A percentile compares a stretch with the other conserved stretches of the same genome.
These are phyloP conservation scores for Vararia minispora DNA, from an alignment of 768 basidiomycete genomes.

Conservation along the genomic window DNA sequence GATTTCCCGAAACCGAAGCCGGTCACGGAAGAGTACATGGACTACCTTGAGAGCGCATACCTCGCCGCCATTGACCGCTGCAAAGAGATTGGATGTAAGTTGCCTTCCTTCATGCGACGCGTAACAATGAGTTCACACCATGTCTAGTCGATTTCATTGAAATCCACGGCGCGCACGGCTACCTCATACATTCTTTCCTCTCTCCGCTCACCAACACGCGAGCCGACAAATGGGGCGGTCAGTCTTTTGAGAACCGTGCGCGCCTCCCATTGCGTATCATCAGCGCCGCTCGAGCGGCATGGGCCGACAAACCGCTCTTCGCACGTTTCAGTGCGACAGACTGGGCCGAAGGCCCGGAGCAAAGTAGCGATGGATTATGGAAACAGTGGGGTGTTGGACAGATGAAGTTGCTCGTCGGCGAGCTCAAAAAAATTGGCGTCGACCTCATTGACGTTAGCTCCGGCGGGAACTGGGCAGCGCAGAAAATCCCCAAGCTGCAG, in stretches of 20 bases:
- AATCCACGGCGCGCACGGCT: slow-evolving; percentile 63
- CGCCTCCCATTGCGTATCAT: slow-evolving; percentile 54
- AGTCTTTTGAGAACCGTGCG: slow-evolving; percentile 56
- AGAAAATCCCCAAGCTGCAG: slow-evolving; percentile 42
- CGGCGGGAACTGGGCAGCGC: slow-evolving; percentile 25
- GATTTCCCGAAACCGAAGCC: slow-evolving; percentile 45
- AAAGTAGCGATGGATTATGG: slow-evolving; percentile 42
- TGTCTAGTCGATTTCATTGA: slow-evolving; percentile 57
- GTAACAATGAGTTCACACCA: background rate
- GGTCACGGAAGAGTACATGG: slow-evolving; percentile 44
- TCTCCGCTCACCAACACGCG: slow-evolving; percentile 69
- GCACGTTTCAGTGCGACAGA: slow-evolving; percentile 46
- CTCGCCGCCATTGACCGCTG: slow-evolving; percentile 39
- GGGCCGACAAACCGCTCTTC: slow-evolving; percentile 60
- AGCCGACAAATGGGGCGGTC: slow-evolving; percentile 61
- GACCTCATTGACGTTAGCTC: slow-evolving; percentile 69
- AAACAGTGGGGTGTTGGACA: slow-evolving; percentile 73
- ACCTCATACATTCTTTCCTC: slow-evolving; percentile 55
- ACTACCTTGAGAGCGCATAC: slow-evolving; percentile 50
- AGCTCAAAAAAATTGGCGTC: slow-evolving; percentile 49
- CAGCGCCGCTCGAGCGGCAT: slow-evolving; percentile 38
- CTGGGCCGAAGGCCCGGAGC: slow-evolving; percentile 43
- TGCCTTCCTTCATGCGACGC: slow-evolving; percentile 7
- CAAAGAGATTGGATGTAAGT: slow-evolving; percentile 51
- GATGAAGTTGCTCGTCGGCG: slow-evolving; percentile 43